Evolutionary conservation across 148 eudicot genomes (phyloP).

Genomic region (Cornus kousa): DNA sequence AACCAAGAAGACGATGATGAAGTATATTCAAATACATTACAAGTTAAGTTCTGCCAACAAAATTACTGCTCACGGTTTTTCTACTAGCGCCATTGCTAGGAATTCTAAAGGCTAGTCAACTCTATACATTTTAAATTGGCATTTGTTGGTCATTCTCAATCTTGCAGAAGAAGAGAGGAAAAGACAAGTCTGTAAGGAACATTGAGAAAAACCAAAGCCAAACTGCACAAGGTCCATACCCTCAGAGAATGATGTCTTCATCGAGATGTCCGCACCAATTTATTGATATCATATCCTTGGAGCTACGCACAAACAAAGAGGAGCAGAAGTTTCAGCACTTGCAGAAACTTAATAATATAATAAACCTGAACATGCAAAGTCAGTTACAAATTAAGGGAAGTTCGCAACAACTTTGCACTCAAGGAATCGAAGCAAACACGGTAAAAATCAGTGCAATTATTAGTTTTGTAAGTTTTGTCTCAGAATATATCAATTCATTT

Average conservation of each 20-base stretch:
- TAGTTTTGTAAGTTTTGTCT: not conserved
- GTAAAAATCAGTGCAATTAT: not conserved
- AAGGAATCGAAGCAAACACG: not conserved
- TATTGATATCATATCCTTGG: constrained; percentile 91
- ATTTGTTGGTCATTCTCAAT: not conserved
- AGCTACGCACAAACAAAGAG: constrained; percentile 43
- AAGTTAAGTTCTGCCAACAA: not conserved
- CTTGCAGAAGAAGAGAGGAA: too few relatives aligned
- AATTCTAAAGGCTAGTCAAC: not conserved
- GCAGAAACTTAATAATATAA: not conserved
- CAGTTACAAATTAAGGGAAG: not conserved
- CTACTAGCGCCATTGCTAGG: not conserved
- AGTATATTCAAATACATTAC: not conserved
- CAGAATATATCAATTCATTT: not conserved
- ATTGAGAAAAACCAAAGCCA: not conserved
- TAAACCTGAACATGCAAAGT: not conserved
- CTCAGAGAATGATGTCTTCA: constrained; percentile 8
- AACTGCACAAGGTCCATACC: not conserved
- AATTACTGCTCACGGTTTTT: not conserved
- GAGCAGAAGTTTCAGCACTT: not conserved
- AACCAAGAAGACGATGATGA: too few relatives aligned
- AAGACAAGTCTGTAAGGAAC: not conserved
- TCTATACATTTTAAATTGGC: not conserved
- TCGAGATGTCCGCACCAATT: constrained; percentile 57
- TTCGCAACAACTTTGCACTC: not conserved